Base-by-base conservation (phyloP, 1,284 basidiomycete genomes). In the Chiua sp. region DNA sequence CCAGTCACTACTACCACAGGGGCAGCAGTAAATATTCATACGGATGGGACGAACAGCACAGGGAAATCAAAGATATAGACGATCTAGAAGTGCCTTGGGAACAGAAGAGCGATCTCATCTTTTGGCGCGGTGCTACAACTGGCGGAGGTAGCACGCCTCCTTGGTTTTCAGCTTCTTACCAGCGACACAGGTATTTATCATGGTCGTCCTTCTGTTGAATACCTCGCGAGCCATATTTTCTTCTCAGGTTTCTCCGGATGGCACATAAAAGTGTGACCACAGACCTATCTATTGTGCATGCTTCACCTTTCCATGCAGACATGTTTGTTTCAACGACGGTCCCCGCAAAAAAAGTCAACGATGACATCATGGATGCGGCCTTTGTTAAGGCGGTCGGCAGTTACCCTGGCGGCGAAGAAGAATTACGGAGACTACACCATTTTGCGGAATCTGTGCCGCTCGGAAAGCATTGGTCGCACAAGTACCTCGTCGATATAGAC, bases 1-100 rank as follows among this genome's bases (percentile, higher is more conserved):
- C 96, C 0, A 94, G 92, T 65, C 94, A 98, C 75, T 97, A 98
- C 75, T 97, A 98, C 75, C 94, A 93, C 71, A 90, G 89, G 18
- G 89, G 89, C 55, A 93, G 90, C 16, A 80, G 84, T 59, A 79
- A 88, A 59, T 96, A 96, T 71, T 94, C 94, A 1, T 98, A 98
- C 66, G 96, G 90, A 2, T 96, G 92, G 89, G 94, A 98, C 73
- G 79, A 87, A 0, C 81, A 88, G 26, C 89, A 90, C 59, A 77
- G 87, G 67, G 79, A 87, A 59, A 78, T 90, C 60, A 89, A 88
- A 68, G 86, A 87, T 4, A 81, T 89, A 2, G 94, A 96, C 68
- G 80, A 86, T 57, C 90, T 92, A 87, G 94, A 96, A 72, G 80
- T 90, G 4, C 85, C 92, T 2, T 98, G 92, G 92, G 86, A 90